Base-by-base conservation (phyloP, 2,329 filamentous ascomycete genomes). In the Aureobasidium mangrovei region DNA sequence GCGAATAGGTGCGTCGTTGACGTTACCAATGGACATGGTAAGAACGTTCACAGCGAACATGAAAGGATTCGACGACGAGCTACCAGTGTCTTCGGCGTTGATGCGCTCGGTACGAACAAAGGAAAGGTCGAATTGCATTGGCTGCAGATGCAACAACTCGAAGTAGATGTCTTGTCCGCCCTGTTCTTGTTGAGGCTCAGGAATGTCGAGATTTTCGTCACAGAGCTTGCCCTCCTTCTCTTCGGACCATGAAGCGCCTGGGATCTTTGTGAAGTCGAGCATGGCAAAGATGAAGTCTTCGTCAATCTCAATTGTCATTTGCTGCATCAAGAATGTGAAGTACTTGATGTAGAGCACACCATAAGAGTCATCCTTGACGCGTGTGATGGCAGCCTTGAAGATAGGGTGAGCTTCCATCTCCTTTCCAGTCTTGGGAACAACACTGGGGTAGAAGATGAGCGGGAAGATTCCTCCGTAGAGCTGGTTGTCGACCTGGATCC, bases 21-120 rank as follows among this genome's bases (percentile, higher is more conserved):
- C 89, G 64, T 98, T 98, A 60, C 93, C 93, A 64, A 98, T 93
- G 10, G 93, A 95, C 93, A 98, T 98, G 0, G 94, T 97, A 76
- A 98, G 84, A 61, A 97, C 88, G 65, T 98, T 97, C 69, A 97
- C 84, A 67, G 96, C 91, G 74, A 97, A 98, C 91, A 97, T 97
- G 69, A 98, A 79, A 0, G 94, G 94, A 65, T 95, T 98, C 40
- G 82, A 83, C 1, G 89, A 89, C 10, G 72, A 74, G 44, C 88
- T 89, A 44, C 90, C 86, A 62, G 93, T 94, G 68, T 97, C 91
- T 68, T 97, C 91, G 2, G 88, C 91, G 60, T 98, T 98, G 72
- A 98, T 86, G 8, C 90, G 83, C 69, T 98, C 93, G 0, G 93
- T 98, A 24, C 93, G 85, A 69, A 98, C 94, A 66, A 98, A 96